phyloP scores from a whole-genome alignment of 306 rosid species.

The Quercus rubra region DNA sequence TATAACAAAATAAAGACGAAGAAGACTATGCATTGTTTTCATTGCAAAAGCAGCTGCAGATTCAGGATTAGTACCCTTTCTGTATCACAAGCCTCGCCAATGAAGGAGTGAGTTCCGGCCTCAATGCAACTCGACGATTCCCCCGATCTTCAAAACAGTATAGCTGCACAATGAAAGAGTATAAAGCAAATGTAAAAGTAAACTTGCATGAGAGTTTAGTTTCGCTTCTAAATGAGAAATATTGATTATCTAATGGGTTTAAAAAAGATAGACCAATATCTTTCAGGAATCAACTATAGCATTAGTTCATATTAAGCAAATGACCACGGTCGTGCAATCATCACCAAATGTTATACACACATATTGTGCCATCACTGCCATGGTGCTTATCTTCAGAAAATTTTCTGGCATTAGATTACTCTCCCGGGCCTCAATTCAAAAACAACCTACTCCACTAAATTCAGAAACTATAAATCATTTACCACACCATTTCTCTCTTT shows the following conservation, averaged over 20 bases:
- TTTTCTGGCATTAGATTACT: neutral
- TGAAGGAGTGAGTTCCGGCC: constrained; percentile 98
- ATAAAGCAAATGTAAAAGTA: neutral
- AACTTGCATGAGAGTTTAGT: neutral
- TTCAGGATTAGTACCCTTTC: constrained; percentile 68
- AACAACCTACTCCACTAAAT: neutral
- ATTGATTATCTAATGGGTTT: neutral
- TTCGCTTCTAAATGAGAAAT: neutral
- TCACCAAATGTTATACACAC: neutral
- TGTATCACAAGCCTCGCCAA: constrained; percentile 94
- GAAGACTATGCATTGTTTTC: neutral
- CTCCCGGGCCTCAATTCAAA: neutral
- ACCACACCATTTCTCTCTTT: neutral
- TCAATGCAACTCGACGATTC: constrained; percentile 89
- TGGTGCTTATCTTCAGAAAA: neutral
- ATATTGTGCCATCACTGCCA: neutral
- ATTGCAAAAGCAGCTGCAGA: constrained; percentile 7
- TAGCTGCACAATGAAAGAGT: constrained; percentile 55
- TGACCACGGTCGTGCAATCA: neutral
- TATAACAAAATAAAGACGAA: neutral
- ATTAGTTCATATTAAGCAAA: neutral
- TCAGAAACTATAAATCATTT: neutral
- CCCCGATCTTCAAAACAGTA: constrained; percentile 98
- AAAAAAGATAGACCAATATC: neutral
- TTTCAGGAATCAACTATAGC: neutral